Percentiles rank a stretch among this genome's conserved stretches.
phyloP scores from a whole-genome alignment of 2,329 filamentous ascomycete genomes.

The Nakataea oryzae region DNA sequence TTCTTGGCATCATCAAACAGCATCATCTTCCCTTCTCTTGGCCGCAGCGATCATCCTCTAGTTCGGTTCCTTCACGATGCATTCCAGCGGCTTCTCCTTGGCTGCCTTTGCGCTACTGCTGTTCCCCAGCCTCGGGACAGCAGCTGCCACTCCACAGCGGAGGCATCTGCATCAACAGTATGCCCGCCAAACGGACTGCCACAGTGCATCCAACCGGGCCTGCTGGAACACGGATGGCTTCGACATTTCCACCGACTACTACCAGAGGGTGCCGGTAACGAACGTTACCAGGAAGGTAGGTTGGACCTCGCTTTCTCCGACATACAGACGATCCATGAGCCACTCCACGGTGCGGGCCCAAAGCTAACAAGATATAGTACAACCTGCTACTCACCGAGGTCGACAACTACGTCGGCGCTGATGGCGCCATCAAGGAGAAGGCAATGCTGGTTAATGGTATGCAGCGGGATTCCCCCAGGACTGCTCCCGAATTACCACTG shows the following conservation, averaged over 20 bases:
- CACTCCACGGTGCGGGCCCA: not conserved
- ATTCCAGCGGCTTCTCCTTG: slow-evolving; percentile 3
- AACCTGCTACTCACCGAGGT: slow-evolving; percentile 9
- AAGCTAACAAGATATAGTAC: slow-evolving; percentile 6
- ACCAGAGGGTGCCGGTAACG: slow-evolving; percentile 7
- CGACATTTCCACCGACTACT: slow-evolving; percentile 13
- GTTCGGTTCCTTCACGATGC: not conserved
- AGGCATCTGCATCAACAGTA: not conserved
- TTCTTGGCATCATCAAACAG: slow-evolving; percentile 17
- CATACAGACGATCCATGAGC: no score
- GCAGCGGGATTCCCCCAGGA: no score
- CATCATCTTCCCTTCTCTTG: not conserved
- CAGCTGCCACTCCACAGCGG: not conserved
- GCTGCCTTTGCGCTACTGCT: not conserved
- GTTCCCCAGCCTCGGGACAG: not conserved
- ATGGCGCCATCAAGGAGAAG: slow-evolving; percentile 9
- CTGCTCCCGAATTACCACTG: no score
- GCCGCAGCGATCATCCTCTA: not conserved
- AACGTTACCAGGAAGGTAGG: slow-evolving; percentile 6
- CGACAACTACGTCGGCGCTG: slow-evolving; percentile 10
- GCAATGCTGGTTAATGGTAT: slow-evolving; percentile 13
- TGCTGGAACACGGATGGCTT: slow-evolving; percentile 12
- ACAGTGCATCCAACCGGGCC: slow-evolving; percentile 8
- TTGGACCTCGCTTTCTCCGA: not conserved
- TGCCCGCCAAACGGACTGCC: slow-evolving; percentile 5